Evolutionary conservation across 2,329 filamentous ascomycete genomes (phyloP).

Genomic region (Neopestalotiopsis rosae): DNA sequence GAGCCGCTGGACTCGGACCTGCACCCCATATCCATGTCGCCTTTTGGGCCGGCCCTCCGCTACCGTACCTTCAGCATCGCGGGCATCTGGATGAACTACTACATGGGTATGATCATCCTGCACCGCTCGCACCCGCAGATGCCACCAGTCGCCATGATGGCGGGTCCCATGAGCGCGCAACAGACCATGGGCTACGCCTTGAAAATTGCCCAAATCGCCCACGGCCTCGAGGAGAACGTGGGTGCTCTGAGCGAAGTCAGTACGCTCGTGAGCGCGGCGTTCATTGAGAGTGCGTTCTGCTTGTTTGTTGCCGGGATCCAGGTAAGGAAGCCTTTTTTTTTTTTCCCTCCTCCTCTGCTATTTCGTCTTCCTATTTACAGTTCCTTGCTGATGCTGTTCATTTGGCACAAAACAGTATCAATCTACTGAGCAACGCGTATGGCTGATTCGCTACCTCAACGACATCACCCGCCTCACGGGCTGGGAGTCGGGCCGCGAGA

Average conservation of each 20-base stretch:
- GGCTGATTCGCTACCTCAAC: conserved; percentile 76
- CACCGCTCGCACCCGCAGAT: conserved; percentile 84
- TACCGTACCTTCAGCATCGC: conserved; percentile 90
- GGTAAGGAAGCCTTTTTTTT: conserved; percentile 43
- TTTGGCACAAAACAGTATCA: conserved; percentile 63
- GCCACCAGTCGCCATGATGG: conserved; percentile 89
- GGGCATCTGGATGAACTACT: conserved; percentile 85
- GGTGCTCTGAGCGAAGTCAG: conserved; percentile 65
- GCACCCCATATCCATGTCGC: conserved; percentile 65
- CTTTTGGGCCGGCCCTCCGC: conserved; percentile 81
- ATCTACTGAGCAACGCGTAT: conserved; percentile 73
- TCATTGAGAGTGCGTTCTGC: conserved; percentile 82
- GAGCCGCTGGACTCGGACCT: conserved; percentile 75
- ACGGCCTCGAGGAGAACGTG: conserved; percentile 68
- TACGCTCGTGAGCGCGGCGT: conserved; percentile 77
- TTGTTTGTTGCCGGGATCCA: conserved; percentile 87
- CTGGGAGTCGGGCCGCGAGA: conserved; percentile 83
- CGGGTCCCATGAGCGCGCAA: conserved; percentile 76
- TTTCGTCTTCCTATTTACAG: conserved; percentile 5
- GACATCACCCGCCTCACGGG: conserved; percentile 82
- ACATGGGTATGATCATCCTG: conserved; percentile 84
- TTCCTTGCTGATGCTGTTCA: not conserved
- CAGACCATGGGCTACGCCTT: conserved; percentile 75
- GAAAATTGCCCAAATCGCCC: conserved; percentile 79
- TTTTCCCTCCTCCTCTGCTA: not conserved